Percentiles rank a stretch among this genome's conserved stretches.
Conservation (phyloP, 2,329 filamentous ascomycete genomes). For the Alternaria viburni region DNA sequence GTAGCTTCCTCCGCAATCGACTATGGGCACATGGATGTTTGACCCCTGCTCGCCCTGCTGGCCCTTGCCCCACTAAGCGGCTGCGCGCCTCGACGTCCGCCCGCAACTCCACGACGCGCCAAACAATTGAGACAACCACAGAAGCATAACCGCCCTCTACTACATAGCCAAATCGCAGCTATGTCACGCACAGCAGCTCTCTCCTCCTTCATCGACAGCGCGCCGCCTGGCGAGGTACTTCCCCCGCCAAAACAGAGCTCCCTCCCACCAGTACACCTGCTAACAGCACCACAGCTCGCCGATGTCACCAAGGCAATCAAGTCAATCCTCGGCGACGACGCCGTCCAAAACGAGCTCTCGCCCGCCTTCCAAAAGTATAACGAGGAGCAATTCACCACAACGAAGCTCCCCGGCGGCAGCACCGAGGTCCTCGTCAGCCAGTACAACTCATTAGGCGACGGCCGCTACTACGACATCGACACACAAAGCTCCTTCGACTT, state of each 20-base stretch:
- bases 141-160: background rate
- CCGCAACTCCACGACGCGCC: conserved; percentile 22
- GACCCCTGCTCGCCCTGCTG: background rate
- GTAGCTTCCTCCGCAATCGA: background rate
- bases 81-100: conserved; percentile 19
- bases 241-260: conserved; percentile 13
- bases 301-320: conserved; percentile 96
- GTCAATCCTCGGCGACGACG: conserved; percentile 73
- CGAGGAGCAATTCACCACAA: conserved; percentile 87
- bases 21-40: background rate
- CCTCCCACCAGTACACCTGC: conserved; percentile 6
- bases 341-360: conserved; percentile 72
- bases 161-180: conserved; percentile 10
- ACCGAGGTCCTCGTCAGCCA: conserved; percentile 81
- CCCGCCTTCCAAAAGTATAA: conserved; percentile 95
- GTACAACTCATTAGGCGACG: conserved; percentile 80
- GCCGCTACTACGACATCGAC: conserved; percentile 88
- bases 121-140: conserved; percentile 11
- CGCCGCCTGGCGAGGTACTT: conserved; percentile 91
- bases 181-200: conserved; percentile 51
- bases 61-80: conserved; percentile 32
- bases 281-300: conserved; percentile 66
- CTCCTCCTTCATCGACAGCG: conserved; percentile 87
- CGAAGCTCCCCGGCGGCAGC: conserved; percentile 86
- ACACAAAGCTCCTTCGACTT: conserved; percentile 87